Conservation (phyloP, 192 early-diverging fungal genomes). For the Backusella mclennaniae region DNA sequence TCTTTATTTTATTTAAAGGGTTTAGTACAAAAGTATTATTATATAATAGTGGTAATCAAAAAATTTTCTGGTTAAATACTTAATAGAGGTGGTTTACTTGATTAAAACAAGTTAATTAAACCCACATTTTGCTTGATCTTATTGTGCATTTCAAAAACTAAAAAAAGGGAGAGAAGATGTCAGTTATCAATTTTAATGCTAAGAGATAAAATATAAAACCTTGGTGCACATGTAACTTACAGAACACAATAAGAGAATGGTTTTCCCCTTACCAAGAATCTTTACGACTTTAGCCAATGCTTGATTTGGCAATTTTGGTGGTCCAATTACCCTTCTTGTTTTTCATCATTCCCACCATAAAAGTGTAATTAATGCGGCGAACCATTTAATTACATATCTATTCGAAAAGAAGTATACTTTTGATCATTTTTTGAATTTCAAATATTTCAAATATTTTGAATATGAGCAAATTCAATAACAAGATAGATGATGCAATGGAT, state of each 20-base stretch:
- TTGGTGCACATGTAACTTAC: too few species aligned
- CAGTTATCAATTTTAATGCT: neutral
- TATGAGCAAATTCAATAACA: neutral
- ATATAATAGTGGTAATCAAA: neutral
- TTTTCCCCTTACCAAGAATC: neutral
- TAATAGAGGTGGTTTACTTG: neutral
- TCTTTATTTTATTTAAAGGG: neutral
- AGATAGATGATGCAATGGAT: neutral
- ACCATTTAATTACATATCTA: neutral
- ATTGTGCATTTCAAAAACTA: neutral
- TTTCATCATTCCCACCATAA: neutral
- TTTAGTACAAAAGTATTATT: neutral
- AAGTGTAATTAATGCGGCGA: neutral
- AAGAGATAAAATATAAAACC: neutral
- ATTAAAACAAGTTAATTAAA: neutral
- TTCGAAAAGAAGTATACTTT: neutral
- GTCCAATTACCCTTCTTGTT: neutral
- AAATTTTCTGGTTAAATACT: neutral
- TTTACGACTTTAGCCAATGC: neutral
- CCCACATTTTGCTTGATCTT: neutral
- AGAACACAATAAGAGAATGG: neutral
- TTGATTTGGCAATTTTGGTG: neutral
- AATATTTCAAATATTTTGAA: neutral
- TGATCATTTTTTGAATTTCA: neutral
- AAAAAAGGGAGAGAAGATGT: neutral